Evolutionary conservation across 2,329 filamentous ascomycete genomes (phyloP).

Genomic region (Penicillium sp.): DNA sequence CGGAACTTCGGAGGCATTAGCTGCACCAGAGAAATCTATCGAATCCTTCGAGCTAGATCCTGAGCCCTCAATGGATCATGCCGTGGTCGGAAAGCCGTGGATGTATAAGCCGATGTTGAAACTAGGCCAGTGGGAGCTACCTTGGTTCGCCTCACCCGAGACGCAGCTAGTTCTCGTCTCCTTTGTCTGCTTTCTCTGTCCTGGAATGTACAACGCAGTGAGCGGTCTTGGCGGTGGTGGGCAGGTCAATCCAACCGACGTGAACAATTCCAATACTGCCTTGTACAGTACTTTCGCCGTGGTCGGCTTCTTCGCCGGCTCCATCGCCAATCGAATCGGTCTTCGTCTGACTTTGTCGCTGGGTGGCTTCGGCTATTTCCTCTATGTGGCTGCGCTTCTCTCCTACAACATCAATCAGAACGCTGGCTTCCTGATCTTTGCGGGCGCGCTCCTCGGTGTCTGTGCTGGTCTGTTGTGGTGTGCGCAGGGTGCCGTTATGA

Average conservation of each 20-base stretch:
- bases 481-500: slow-evolving; percentile 56
- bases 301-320: slow-evolving; percentile 61
- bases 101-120: slow-evolving; percentile 61
- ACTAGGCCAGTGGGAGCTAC: slow-evolving; percentile 54
- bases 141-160: slow-evolving; percentile 71
- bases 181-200: slow-evolving; percentile 68
- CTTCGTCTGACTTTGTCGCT: slow-evolving; percentile 45
- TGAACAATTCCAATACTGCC: slow-evolving; percentile 67
- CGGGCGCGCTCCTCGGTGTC: slow-evolving; percentile 50
- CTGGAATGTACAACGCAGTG: slow-evolving; percentile 70
- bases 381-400: slow-evolving; percentile 51
- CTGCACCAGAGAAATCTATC: slow-evolving; percentile 24
- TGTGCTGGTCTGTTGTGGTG: slow-evolving; percentile 52
- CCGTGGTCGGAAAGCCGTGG: slow-evolving; percentile 51
- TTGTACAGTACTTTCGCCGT: slow-evolving; percentile 70
- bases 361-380: slow-evolving; percentile 49
- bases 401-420: slow-evolving; percentile 52
- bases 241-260: slow-evolving; percentile 55
- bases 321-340: slow-evolving; percentile 46
- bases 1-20: slow-evolving; percentile 8
- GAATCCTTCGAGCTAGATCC: slow-evolving; percentile 30
- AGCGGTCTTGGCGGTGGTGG: slow-evolving; percentile 64
- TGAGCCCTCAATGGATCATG: slow-evolving; percentile 21
- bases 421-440: slow-evolving; percentile 49
- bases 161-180: slow-evolving; percentile 69